Percentiles rank a stretch among this genome's conserved stretches.
These are phyloP conservation scores for Urochloa ruziziensis DNA, from an alignment of 176 grass and related monocot species.

Conservation along the genomic window DNA sequence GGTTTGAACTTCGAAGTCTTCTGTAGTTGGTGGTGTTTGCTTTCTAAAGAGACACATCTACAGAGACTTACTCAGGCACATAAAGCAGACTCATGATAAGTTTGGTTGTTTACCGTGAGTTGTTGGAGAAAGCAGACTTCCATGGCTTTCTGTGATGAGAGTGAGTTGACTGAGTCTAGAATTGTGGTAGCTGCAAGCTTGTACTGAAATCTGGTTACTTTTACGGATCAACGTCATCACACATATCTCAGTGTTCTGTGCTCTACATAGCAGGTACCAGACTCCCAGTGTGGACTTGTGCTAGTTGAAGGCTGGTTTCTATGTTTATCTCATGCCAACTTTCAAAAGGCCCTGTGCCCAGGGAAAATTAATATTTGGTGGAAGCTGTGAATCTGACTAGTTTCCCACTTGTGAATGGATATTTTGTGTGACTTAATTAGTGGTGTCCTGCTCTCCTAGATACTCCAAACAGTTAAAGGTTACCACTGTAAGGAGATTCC, in stretches of 20 bases:
- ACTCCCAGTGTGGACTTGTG: not conserved
- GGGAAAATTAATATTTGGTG: not conserved
- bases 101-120: not conserved
- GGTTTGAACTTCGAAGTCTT: not conserved
- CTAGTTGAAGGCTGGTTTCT: not conserved
- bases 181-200: not conserved
- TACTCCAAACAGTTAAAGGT: not conserved
- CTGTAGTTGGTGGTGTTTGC: not conserved
- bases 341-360: not conserved
- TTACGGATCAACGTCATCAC: not conserved
- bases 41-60: not conserved
- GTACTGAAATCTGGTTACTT: not conserved
- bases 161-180: not conserved
- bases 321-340: not conserved
- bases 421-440: not conserved
- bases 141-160: not conserved
- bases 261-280: not conserved
- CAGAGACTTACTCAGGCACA: not conserved
- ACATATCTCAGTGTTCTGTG: not conserved
- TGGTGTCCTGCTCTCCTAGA: not conserved
- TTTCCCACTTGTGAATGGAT: not conserved
- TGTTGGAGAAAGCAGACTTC: not conserved
- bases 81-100: not conserved
- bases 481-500: not conserved
- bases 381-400: constrained; percentile 10